Conservation (phyloP, 305 asterid genomes). For the Caryopteris hybrid region DNA sequence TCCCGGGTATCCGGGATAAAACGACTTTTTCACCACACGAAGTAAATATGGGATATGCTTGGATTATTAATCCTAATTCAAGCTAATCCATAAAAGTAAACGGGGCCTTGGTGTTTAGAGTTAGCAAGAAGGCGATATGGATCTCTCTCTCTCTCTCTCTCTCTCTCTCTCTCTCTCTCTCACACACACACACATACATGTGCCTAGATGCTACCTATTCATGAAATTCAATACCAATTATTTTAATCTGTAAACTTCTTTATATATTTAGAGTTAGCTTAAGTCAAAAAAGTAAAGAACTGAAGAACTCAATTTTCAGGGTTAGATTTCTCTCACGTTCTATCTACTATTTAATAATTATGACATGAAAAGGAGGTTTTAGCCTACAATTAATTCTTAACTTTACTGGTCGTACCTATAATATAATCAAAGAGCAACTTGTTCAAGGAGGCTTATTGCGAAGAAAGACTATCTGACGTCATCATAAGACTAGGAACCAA, state of each 20-base stretch:
- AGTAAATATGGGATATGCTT: no score
- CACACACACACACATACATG: background rate
- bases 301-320: background rate
- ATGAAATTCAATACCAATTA: background rate
- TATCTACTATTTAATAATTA: background rate
- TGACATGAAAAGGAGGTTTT: background rate
- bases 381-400: background rate
- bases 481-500: background rate
- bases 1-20: no score
- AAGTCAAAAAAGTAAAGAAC: background rate
- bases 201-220: background rate
- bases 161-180: background rate
- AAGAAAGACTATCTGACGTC: background rate
- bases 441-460: background rate
- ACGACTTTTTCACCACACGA: no score
- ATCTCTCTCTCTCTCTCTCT: no score
- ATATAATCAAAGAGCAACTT: conserved; percentile 1
- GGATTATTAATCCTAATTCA: no score
- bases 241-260: background rate
- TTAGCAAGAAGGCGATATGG: no score
- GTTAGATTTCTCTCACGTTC: background rate
- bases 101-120: no score
- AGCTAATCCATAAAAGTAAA: no score
- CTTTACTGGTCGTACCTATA: background rate
- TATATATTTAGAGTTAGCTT: background rate